Percentiles rank a stretch among this genome's conserved stretches.
Evolutionary conservation across 352 stramenopile species (phyloP).

Genomic region (Globisporangium emineosum): DNA sequence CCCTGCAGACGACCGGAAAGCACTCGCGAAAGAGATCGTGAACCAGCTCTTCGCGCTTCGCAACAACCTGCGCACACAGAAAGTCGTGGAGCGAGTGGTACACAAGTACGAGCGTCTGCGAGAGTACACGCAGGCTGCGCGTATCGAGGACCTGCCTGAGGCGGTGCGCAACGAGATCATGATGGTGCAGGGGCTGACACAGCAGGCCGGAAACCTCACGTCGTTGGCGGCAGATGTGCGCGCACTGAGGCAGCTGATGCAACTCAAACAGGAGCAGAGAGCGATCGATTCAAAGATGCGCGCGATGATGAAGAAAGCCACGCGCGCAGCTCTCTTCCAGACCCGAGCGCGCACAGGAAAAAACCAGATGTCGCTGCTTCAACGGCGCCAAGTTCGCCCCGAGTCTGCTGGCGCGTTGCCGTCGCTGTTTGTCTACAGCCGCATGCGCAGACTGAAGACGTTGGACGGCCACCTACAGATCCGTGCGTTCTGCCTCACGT

Average conservation of each 20-base stretch:
- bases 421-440: conserved; percentile 69
- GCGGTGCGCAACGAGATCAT: conserved; percentile 44
- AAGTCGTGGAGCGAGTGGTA: conserved; percentile 62
- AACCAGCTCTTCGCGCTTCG: conserved; percentile 37
- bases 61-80: conserved; percentile 43
- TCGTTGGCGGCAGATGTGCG: conserved; percentile 68
- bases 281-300: conserved; percentile 33
- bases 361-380: conserved; percentile 60
- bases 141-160: conserved; percentile 49
- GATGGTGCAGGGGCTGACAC: conserved; percentile 8
- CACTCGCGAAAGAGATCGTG: conserved; percentile 59
- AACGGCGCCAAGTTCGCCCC: conserved; percentile 48
- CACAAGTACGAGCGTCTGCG: conserved; percentile 67
- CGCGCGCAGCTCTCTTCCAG: conserved; percentile 41
- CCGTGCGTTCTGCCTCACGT: conserved; percentile 94
- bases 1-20: conserved; percentile 32
- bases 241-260: conserved; percentile 68
- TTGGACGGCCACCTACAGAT: conserved; percentile 93
- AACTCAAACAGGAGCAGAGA: conserved; percentile 48
- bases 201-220: conserved; percentile 32
- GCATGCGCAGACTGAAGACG: conserved; percentile 77
- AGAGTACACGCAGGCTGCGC: conserved; percentile 43
- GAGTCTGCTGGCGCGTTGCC: conserved; percentile 30
- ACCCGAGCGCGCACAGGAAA: conserved; percentile 38
- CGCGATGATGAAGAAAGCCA: conserved; percentile 34